Percentiles rank a stretch among this genome's conserved stretches.
phyloP scores from a whole-genome alignment of 1,284 basidiomycete genomes.

The Leucoagaricus sp. region DNA sequence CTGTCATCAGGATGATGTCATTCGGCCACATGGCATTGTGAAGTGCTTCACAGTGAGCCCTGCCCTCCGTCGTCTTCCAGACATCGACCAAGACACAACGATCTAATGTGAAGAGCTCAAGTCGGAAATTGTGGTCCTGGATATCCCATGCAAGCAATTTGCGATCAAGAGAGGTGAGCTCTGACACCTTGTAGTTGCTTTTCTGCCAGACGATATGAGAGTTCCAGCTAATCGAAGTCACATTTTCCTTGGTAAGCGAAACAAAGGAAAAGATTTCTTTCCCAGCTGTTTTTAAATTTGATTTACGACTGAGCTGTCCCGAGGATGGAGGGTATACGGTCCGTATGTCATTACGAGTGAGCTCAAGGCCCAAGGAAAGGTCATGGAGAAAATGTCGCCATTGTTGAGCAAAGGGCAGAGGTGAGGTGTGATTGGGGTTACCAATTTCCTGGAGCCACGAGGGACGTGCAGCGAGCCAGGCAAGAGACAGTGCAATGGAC shows the following conservation, averaged over 20 bases:
- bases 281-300: neutral
- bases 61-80: neutral
- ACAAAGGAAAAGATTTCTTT: neutral
- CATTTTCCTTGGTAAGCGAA: neutral
- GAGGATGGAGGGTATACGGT: neutral
- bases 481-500: neutral
- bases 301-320: neutral
- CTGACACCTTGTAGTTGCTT: neutral
- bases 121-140: constrained; percentile 5
- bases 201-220: neutral
- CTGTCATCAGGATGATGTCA: neutral
- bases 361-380: neutral
- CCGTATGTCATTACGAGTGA: neutral
- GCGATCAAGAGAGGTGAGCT: neutral
- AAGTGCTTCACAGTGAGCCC: neutral
- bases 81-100: neutral
- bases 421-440: neutral
- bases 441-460: neutral
- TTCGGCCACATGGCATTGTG: neutral
- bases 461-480: neutral
- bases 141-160: neutral
- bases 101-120: neutral
- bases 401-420: neutral
- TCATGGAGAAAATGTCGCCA: neutral
- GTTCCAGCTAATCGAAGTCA: neutral